Base-by-base conservation (phyloP, 225 moss, liverwort and hornwort genomes). In the Ulota crispa region DNA sequence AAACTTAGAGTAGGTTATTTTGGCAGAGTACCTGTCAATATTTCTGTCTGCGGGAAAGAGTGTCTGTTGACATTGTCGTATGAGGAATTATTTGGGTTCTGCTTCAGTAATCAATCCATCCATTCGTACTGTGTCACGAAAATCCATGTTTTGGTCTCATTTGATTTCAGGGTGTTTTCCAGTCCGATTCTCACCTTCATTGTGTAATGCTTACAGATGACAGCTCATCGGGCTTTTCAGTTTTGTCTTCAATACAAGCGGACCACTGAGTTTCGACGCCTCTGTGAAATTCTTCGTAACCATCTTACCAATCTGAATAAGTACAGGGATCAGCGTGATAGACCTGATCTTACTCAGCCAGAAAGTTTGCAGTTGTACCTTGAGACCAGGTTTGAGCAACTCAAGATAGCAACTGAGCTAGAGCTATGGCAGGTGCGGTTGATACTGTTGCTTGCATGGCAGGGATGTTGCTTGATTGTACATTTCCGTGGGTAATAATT, bases 171-270 rank as follows among this genome's bases (percentile, higher is more conserved):
- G 8, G 23, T 32, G 15, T 31, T 70, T 56, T 55, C 3, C 32
- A 7, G 20, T 77, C 12, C 4, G 24, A n/a, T 56, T 79, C 72
- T 86, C 4, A 86, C 41, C 19, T 31, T 7, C 1, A 9, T 26
- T n/a, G 42, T 79, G 67, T 64, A 32, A 56, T 82, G 64, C 31
- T 13, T 9, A 26, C 89, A 92, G 92, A 98, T 98, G 95, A 98
- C 98, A 39, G 98, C 98, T 59, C 95, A 95, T 62, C 84, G 95
- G 70, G 98, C 98, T 23, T 98, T 98, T 30, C 98, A 98, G 78
- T 98, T 98, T 88, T 98, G 98, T 69, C 93, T 98, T 43, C 98
- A 98, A 56, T 95, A 98, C 54, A 95, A 95, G 82, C 93, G 98
- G 12, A 95, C 95, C 2, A 98, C 95, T 26, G 95, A 98, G 87